These are phyloP conservation scores for Bidens hawaiensis DNA, from an alignment of 140 eudicot genomes.

Conservation along the genomic window DNA sequence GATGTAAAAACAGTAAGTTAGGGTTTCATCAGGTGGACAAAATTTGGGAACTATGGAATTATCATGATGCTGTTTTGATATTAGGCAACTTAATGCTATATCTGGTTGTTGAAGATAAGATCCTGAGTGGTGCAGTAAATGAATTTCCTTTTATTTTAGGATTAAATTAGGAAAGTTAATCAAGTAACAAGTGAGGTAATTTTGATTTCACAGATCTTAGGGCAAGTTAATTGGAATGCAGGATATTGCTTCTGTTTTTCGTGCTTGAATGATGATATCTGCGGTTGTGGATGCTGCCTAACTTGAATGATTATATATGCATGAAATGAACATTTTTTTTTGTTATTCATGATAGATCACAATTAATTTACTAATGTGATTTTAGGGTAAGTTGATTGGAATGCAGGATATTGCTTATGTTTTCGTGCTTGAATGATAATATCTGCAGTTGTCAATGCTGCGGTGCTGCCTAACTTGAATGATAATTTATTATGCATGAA, in stretches of 20 bases:
- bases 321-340: too few relatives aligned
- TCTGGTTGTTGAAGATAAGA: background rate
- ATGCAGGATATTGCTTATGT: too few relatives aligned
- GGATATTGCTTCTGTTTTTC: background rate
- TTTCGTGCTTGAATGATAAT: too few relatives aligned
- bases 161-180: background rate
- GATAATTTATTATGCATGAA: too few relatives aligned
- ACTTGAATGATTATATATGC: too few relatives aligned
- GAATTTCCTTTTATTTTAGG: too few relatives aligned
- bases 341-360: too few relatives aligned
- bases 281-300: background rate
- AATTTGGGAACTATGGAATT: background rate
- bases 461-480: too few relatives aligned
- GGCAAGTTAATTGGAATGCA: background rate
- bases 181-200: background rate
- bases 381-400: too few relatives aligned
- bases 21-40: slow-evolving; percentile 7
- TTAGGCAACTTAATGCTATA: background rate
- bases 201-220: background rate
- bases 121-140: background rate
- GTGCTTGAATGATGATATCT: background rate
- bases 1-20: background rate
- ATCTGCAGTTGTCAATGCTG: too few relatives aligned
- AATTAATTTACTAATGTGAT: too few relatives aligned
- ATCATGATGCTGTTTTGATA: background rate